phyloP scores from a whole-genome alignment of 2,329 filamentous ascomycete genomes.

The Elsinoe batatas region DNA sequence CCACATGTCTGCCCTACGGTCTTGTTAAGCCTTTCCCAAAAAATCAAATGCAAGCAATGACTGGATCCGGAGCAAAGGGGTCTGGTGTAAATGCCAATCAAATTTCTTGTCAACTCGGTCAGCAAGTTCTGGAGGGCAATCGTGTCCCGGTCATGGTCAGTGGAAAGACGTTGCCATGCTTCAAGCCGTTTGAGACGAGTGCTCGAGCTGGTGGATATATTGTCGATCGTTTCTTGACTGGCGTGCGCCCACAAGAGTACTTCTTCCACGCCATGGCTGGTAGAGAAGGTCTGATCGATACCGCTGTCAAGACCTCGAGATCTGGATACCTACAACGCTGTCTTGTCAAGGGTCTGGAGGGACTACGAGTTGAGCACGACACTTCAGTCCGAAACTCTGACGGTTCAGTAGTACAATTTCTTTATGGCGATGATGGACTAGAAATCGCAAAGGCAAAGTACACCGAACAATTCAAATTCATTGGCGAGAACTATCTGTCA shows the following conservation, averaged over 20 bases:
- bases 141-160: conserved; percentile 96
- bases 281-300: conserved; percentile 95
- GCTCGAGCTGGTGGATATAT: conserved; percentile 89
- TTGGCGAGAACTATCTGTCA: conserved; percentile 75
- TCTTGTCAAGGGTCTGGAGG: conserved; percentile 98
- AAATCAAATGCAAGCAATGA: conserved; percentile 99
- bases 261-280: conserved; percentile 99
- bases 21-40: conserved; percentile 87
- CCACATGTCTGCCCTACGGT: conserved; percentile 66
- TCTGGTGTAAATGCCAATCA: conserved; percentile 88
- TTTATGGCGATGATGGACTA: conserved; percentile 93
- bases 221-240: conserved; percentile 92
- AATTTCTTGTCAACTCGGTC: conserved; percentile 94
- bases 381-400: conserved; percentile 90
- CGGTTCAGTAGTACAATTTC: conserved; percentile 83
- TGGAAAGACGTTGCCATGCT: conserved; percentile 90
- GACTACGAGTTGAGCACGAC: conserved; percentile 83
- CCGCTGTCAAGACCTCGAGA: conserved; percentile 93
- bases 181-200: conserved; percentile 82
- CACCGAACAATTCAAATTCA: conserved; percentile 79
- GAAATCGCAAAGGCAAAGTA: conserved; percentile 94
- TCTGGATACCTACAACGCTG: conserved; percentile 95
- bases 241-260: conserved; percentile 93
- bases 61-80: conserved; percentile 90
- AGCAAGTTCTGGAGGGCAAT: conserved; percentile 90